phyloP scores from a whole-genome alignment of 192 early-diverging fungal species.

The Coemansia sp. region DNA sequence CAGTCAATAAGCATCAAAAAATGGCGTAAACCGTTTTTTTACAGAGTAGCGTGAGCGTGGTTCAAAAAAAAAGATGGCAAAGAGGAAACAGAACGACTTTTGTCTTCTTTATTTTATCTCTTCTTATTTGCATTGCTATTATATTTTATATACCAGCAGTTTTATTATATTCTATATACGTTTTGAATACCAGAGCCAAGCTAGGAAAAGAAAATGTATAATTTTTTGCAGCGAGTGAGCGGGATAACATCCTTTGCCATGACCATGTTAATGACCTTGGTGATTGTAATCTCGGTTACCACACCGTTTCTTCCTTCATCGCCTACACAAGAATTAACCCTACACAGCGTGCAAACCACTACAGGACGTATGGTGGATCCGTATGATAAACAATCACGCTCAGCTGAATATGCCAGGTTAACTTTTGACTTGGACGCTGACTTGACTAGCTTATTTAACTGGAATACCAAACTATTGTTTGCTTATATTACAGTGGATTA shows the following conservation, averaged over 20 bases:
- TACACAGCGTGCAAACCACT: constrained; percentile 40
- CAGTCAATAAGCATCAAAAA: background rate
- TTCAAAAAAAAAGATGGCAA: background rate
- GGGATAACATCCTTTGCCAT: constrained; percentile 48
- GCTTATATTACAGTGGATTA: constrained; percentile 46
- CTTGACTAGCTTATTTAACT: constrained; percentile 49
- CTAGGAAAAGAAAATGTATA: too few relatives aligned
- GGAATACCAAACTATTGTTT: constrained; percentile 51
- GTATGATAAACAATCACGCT: constrained; percentile 29
- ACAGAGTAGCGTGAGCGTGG: too few relatives aligned
- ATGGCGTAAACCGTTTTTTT: background rate
- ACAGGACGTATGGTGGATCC: constrained; percentile 40
- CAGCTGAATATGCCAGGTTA: constrained; percentile 40
- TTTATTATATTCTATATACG: too few relatives aligned
- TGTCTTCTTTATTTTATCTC: background rate
- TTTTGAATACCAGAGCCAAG: too few relatives aligned
- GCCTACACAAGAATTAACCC: constrained; percentile 20
- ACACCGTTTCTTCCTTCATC: constrained; percentile 37
- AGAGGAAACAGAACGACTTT: background rate
- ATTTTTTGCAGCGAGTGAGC: constrained; percentile 48
- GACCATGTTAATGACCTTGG: constrained; percentile 44
- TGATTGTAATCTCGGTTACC: constrained; percentile 32
- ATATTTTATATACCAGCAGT: background rate
- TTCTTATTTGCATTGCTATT: background rate
- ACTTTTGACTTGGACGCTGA: constrained; percentile 51